Evolutionary conservation across 345 rosid genomes (phyloP), one percentile per base, ranked within the genome.

Genomic region (Stellera chamaejasme): DNA sequence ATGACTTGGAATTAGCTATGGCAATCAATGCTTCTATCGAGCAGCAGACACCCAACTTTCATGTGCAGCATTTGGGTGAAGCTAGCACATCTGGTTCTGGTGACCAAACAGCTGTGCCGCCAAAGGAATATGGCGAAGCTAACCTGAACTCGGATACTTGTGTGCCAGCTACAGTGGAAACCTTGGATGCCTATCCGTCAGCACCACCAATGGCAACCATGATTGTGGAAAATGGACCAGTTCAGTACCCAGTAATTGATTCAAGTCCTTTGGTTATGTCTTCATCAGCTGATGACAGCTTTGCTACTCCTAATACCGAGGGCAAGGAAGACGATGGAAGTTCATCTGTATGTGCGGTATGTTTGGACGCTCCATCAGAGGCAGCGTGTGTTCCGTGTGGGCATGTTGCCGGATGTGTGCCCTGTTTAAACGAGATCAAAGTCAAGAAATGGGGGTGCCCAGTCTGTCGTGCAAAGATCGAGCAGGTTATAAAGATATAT

Each of bases 361-460:
- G 99, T 76, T 73, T 90, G 64, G 99, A 94, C 67, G 96, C 99
- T 59, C 95, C 90, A 4, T 78, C 85, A 7, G 90, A 94, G 66
- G 99, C 90, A 3, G 99, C 85, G 13, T 94, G 97, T 49, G 79
- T 90, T n/a, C 99, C 99, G 5, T 94, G 99, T 56, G 99, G 99
- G 46, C 99, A 94, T 70, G 91, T 90, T 66, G 96, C 87, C 0
- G 99, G 99, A 26, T 94, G 99, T 55, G 83, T 94, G 88, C 74
- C 97, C 55, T 94, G 97, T 72, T 65, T 94, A 70, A 83, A 74
- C 2, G 91, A 94, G 83, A 63, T 94, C 76, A 80, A 77, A 72
- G 66, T 79, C 66, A 90, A 90, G 74, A 83, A 93, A 55, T 78
- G 86, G 85, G 95, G 96, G 54, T 93, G 97, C 77, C 99, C 99